Evolutionary conservation across 768 basidiomycete genomes (phyloP), one percentile per base, ranked within the genome.

Genomic region (Pleurotus citrinopileatus): DNA sequence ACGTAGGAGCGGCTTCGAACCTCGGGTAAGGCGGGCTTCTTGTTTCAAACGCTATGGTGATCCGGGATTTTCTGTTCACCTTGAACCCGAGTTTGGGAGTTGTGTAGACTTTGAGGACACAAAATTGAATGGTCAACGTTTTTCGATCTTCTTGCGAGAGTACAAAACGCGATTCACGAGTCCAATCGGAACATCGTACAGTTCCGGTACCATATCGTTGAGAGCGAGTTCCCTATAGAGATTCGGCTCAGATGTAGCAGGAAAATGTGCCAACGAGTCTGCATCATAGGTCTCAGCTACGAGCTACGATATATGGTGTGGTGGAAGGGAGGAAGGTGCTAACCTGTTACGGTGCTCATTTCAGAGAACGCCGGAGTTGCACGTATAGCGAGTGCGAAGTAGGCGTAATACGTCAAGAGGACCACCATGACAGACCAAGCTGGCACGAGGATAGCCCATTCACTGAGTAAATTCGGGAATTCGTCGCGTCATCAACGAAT

Each of bases 401-500:
- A 94, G 4, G 78, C 74, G 62, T 83, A 78, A 66, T 94, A 94
- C 4, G 90, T 87, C 56, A 89, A 76, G 50, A 94, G 78, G 50
- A 84, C 79, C 8, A 85, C 58, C 46, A 93, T 71, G 50, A 90
- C 72, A 9, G 87, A 78, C 72, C 87, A 94, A 3, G 93, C 80
- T 23, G 93, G 93, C 15, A 94, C 62, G 17, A 94, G 79, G 23
- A 94, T 61, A 23, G 90, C 80, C 92, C 93, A 94, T 74, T 94
- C 91, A 17, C 92, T n/a, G n/a, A n/a, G n/a, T n/a, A n/a, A n/a
- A n/a, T n/a, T 25, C 2, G n/a, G 28, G 15, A n/a, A 34, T 4
- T 15, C 37, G 25, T 34, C 7, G 52, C 17, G 17, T 42, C 9
- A 19, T n/a, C n/a, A 9, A 15, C 29, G 17, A 15, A 51, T 20